These are phyloP conservation scores for Anisodus tanguticus DNA, from an alignment of 257 asterid genomes.

Conservation along the genomic window DNA sequence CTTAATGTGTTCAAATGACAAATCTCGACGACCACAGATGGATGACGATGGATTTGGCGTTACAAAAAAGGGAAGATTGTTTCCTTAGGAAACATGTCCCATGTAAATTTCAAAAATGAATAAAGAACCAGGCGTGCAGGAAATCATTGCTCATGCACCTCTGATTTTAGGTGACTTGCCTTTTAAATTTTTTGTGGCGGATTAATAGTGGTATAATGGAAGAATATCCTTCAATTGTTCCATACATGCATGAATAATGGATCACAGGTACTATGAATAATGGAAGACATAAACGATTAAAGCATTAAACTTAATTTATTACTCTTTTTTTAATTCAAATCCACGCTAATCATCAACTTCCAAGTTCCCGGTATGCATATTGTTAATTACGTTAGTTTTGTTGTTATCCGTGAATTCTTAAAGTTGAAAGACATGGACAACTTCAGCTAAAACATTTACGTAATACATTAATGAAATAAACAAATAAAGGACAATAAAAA, in stretches of 20 bases:
- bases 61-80: no score
- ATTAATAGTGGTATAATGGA: background rate
- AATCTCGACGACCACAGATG: no score
- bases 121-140: no score
- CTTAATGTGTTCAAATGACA: no score
- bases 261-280: conserved; percentile 9
- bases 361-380: background rate
- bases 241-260: background rate
- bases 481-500: background rate
- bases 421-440: background rate
- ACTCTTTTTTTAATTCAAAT: background rate
- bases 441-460: background rate
- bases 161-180: background rate
- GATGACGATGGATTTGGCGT: no score
- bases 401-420: background rate
- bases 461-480: background rate
- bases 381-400: background rate
- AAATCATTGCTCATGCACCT: background rate
- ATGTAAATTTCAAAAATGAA: no score
- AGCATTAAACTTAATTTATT: background rate
- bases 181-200: background rate
- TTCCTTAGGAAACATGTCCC: no score
- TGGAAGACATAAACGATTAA: background rate
- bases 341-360: background rate
- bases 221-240: background rate